Evolutionary conservation across 1,284 basidiomycete genomes (phyloP).

Genomic region (Puccinia brachypodii): DNA sequence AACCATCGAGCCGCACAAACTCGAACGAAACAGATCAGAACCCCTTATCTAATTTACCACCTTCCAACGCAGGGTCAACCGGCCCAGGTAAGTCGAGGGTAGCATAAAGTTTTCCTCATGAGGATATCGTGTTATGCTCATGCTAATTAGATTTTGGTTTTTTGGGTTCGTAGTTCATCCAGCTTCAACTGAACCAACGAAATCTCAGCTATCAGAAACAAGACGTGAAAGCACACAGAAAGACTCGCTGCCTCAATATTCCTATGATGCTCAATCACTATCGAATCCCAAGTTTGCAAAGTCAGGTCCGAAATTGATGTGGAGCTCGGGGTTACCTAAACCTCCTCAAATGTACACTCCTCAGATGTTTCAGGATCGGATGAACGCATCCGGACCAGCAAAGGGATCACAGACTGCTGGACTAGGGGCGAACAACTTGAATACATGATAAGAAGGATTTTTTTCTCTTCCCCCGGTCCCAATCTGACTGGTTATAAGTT

Average conservation of each 20-base stretch:
- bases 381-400: neutral
- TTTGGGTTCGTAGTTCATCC: neutral
- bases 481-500: no score
- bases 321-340: neutral
- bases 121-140: neutral
- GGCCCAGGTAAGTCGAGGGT: neutral
- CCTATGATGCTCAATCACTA: neutral
- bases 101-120: neutral
- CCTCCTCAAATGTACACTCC: neutral
- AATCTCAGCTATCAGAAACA: neutral
- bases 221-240: neutral
- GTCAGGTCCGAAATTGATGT: neutral
- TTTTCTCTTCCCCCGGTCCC: no score
- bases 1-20: neutral
- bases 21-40: neutral
- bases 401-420: neutral
- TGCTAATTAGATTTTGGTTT: neutral
- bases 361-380: neutral
- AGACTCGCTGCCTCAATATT: neutral
- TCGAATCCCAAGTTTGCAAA: neutral
- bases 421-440: neutral
- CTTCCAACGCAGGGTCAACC: neutral
- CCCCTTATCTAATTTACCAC: neutral
- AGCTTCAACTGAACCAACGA: neutral
- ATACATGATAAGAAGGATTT: no score